Conservation (phyloP, 305 asterid genomes). For the Fraxinus dipetala region DNA sequence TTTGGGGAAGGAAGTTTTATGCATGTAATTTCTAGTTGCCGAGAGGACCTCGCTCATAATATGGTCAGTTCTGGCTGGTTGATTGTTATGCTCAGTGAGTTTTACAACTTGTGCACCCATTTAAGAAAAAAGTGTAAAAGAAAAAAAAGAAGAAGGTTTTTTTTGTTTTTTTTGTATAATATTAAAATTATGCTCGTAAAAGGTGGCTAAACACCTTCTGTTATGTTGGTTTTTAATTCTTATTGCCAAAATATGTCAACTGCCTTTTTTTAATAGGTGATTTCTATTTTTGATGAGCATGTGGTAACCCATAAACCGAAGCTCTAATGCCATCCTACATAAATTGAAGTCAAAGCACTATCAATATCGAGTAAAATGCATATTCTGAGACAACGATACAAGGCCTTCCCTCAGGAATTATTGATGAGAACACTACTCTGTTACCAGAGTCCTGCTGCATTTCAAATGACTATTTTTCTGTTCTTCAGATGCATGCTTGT, state of each 20-base stretch:
- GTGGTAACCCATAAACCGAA: constrained; percentile 10
- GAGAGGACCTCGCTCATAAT: constrained; percentile 34
- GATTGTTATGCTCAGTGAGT: constrained; percentile 62
- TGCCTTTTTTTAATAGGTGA: constrained; percentile 3
- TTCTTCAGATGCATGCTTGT: constrained; percentile 19
- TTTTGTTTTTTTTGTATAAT: neutral
- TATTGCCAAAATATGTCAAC: neutral
- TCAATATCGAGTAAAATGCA: constrained; percentile 10
- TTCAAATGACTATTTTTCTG: constrained; percentile 8
- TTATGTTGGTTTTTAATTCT: constrained; percentile 8
- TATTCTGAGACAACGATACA: neutral
- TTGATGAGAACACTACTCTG: neutral
- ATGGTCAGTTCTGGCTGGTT: constrained; percentile 47
- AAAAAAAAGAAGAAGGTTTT: neutral
- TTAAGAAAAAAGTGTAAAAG: neutral
- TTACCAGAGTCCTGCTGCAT: neutral
- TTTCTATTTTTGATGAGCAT: neutral
- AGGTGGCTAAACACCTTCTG: constrained; percentile 2
- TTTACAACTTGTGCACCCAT: constrained; percentile 20
- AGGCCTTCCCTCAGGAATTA: neutral
- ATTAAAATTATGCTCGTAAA: neutral
- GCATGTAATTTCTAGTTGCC: constrained; percentile 49
- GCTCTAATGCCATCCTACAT: constrained; percentile 2
- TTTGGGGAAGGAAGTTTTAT: constrained; percentile 53
- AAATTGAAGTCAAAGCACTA: constrained; percentile 9